A percentile compares a stretch with the other conserved stretches of the same genome.
phyloP scores from a whole-genome alignment of 1,284 basidiomycete genomes.

The Inonotus hispidus region DNA sequence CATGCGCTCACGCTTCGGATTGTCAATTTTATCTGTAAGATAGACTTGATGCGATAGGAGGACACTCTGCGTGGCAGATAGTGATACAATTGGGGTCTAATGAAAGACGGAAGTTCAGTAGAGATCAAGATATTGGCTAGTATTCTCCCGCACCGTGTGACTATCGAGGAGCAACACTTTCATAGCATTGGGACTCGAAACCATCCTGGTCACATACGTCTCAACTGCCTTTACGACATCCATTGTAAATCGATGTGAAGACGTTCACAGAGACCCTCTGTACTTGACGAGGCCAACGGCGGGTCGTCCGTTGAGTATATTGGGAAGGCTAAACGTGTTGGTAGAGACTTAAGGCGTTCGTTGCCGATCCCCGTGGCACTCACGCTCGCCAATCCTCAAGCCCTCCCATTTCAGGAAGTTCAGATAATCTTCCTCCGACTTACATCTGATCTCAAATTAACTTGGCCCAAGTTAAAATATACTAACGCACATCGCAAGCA shows the following conservation, averaged over 20 bases:
- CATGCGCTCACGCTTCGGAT: conserved; percentile 83
- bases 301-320: background rate
- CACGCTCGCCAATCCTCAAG: background rate
- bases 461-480: too few species aligned
- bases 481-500: too few species aligned
- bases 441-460: background rate
- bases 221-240: conserved; percentile 95
- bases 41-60: conserved; percentile 97
- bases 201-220: conserved; percentile 89
- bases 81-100: conserved; percentile 95
- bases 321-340: background rate
- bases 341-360: background rate
- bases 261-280: background rate
- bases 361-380: background rate
- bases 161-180: conserved; percentile 96
- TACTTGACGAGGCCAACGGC: background rate
- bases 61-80: conserved; percentile 91
- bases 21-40: conserved; percentile 95
- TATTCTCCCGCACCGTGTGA: conserved; percentile 69
- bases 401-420: background rate
- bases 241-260: conserved; percentile 46
- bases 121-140: background rate
- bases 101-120: conserved; percentile 2
- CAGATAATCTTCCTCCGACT: background rate
- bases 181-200: conserved; percentile 84